A percentile compares a stretch with the other conserved stretches of the same genome.
Evolutionary conservation across 495 filamentous ascomycete genomes (phyloP).

Genomic region (Daldinia loculata): DNA sequence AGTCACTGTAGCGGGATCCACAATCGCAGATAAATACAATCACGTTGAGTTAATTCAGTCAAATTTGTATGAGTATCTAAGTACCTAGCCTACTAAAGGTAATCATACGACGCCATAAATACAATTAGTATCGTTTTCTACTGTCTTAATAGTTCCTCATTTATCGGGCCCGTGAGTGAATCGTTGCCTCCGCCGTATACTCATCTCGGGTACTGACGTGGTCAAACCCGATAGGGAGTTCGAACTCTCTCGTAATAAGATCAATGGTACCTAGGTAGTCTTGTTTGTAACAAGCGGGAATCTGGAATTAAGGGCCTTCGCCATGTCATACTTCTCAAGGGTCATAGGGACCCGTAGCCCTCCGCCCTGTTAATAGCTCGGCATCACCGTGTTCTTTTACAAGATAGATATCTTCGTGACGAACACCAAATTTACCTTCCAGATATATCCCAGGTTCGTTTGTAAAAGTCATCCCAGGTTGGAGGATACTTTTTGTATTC

Average conservation of each 20-base stretch:
- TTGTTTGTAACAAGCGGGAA: too few relatives aligned
- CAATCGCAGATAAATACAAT: too few relatives aligned
- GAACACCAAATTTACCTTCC: slow-evolving; percentile 61
- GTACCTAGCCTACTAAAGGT: too few relatives aligned
- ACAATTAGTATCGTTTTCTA: too few relatives aligned
- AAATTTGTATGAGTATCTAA: too few relatives aligned
- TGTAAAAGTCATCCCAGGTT: slow-evolving; percentile 63
- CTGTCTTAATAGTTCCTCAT: not conserved
- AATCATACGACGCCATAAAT: too few relatives aligned
- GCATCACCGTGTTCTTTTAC: slow-evolving; percentile 57
- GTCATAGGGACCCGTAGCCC: slow-evolving; percentile 57
- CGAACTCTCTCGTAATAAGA: not conserved
- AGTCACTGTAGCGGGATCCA: too few relatives aligned
- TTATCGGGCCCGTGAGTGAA: not conserved
- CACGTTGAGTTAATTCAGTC: too few relatives aligned
- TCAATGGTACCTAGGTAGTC: too few relatives aligned
- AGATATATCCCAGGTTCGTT: slow-evolving; percentile 66
- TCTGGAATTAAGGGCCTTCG: not conserved
- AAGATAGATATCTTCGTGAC: slow-evolving; percentile 63
- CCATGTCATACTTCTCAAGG: slow-evolving; percentile 45
- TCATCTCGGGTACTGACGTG: not conserved
- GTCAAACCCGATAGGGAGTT: too few relatives aligned
- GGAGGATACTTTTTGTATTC: slow-evolving; percentile 52
- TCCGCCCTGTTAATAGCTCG: slow-evolving; percentile 55
- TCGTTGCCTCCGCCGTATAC: not conserved